Base-by-base conservation (phyloP, 2,329 filamentous ascomycete genomes). In the Colletotrichum filicis region DNA sequence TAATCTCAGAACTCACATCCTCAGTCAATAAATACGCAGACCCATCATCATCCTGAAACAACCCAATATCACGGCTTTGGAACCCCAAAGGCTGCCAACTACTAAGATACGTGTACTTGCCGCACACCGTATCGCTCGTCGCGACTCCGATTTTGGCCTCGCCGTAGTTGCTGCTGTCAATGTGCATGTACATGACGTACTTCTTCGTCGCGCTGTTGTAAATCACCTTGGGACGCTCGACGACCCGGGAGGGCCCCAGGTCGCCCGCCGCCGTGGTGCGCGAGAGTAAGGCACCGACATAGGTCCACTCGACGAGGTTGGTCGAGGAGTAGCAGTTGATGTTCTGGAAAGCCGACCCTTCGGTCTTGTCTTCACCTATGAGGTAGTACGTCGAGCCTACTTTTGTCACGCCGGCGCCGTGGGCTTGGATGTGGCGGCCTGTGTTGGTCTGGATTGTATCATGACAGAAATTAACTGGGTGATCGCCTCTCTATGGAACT, bases 181-280 rank as follows among this genome's bases (percentile, higher is more conserved):
- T 92, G 78, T 93, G 92, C 85, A 93, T 85, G 84, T 90, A 93
- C 80, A 93, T 82, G 28, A 93, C 91, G 79, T 91, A 94, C 75
- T 91, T 89, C 7, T 80, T 76, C 0, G 91, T 93, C 19, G 83
- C 81, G 22, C 89, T 87, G 76, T 93, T 93, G 82, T 89, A 92
- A 5, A 93, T 87, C 6, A 93, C 87, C 80, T 93, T 93, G 1
- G 92, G 92, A 26, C 92, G 83, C 80, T 94, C 92, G 4, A 93
- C 88, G 12, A 93, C 86, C 5, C 91, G 87, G 74, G 85, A 85
- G 0, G 90, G 90, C 0, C 91, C 91, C 0, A 92, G 83, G 74
- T 93, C 91, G 1, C 85, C 89, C 2, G 84, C 86, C 2, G 75
- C 75, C 4, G 79, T 73, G 4, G 87, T 86, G 0, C 84, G 85